Conservation (phyloP, 2,329 filamentous ascomycete species). For the Apiospora arundinis region DNA sequence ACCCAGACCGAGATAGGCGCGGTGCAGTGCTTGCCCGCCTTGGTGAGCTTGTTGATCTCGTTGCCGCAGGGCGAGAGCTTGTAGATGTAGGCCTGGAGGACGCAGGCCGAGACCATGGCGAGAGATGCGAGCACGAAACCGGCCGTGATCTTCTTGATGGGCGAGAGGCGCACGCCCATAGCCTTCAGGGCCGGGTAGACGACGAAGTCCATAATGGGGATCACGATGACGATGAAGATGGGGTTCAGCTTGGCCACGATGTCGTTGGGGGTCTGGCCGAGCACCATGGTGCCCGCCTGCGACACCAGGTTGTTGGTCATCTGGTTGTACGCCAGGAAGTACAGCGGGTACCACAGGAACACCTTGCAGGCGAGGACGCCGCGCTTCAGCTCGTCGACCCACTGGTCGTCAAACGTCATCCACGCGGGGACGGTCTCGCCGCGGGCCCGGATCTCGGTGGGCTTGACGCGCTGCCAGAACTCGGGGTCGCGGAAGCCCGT, state of each 20-base stretch:
- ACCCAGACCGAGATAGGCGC: conserved; percentile 58
- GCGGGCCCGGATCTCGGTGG: conserved; percentile 54
- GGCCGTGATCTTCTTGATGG: conserved; percentile 61
- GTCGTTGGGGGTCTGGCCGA: conserved; percentile 63
- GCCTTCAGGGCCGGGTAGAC: conserved; percentile 65
- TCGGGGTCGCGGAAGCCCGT: conserved; percentile 4
- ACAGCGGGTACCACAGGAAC: conserved; percentile 50
- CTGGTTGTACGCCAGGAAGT: conserved; percentile 48
- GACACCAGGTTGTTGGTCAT: conserved; percentile 44
- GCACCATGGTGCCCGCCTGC: conserved; percentile 50
- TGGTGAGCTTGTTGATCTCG: conserved; percentile 41
- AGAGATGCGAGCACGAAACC: conserved; percentile 59
- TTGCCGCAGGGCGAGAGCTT: conserved; percentile 56
- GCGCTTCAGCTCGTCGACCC: conserved; percentile 70
- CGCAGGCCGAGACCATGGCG: conserved; percentile 61
- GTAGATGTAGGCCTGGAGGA: conserved; percentile 66
- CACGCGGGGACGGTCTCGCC: conserved; percentile 53
- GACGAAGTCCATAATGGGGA: conserved; percentile 56
- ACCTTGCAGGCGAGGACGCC: conserved; percentile 50
- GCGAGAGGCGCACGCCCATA: conserved; percentile 59
- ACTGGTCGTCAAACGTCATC: conserved; percentile 67
- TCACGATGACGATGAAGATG: conserved; percentile 63
- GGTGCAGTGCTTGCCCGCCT: conserved; percentile 47
- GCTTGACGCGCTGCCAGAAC: conserved; percentile 63
- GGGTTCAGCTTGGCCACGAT: conserved; percentile 65